Conservation (phyloP, 345 rosid species). For the Cardamine occulta region DNA sequence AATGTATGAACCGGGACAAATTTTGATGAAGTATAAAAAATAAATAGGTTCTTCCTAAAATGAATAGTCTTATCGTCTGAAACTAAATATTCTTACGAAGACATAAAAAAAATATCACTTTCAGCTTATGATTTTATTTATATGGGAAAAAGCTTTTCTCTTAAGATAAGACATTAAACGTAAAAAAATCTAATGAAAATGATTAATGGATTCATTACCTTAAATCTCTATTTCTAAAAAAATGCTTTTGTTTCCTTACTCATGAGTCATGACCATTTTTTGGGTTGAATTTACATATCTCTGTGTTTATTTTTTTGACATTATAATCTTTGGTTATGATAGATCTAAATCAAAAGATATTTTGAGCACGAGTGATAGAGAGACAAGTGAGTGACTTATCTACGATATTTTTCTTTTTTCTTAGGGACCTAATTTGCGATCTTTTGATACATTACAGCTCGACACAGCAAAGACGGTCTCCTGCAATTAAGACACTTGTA, state of each 20-base stretch:
- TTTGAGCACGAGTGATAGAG: background rate
- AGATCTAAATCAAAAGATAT: constrained; percentile 7
- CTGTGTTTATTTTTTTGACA: background rate
- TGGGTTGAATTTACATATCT: background rate
- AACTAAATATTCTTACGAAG: background rate
- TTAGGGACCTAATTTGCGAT: background rate
- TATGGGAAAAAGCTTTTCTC: background rate
- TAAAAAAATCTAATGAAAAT: background rate
- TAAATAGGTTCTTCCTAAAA: background rate
- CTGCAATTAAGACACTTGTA: constrained; percentile 33
- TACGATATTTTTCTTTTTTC: background rate
- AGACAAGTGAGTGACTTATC: background rate
- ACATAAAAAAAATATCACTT: background rate
- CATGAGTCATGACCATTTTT: background rate
- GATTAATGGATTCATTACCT: background rate
- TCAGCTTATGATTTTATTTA: background rate
- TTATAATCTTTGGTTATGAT: background rate
- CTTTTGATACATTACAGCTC: constrained; percentile 37
- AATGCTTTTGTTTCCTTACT: background rate
- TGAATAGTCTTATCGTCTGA: constrained; percentile 8
- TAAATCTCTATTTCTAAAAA: background rate
- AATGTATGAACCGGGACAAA: constrained; percentile 27
- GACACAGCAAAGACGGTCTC: constrained; percentile 45
- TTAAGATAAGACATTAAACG: background rate
- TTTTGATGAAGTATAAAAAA: background rate